phyloP scores from a whole-genome alignment of 805 yeast genomes.

The Pichia kluyveri region DNA sequence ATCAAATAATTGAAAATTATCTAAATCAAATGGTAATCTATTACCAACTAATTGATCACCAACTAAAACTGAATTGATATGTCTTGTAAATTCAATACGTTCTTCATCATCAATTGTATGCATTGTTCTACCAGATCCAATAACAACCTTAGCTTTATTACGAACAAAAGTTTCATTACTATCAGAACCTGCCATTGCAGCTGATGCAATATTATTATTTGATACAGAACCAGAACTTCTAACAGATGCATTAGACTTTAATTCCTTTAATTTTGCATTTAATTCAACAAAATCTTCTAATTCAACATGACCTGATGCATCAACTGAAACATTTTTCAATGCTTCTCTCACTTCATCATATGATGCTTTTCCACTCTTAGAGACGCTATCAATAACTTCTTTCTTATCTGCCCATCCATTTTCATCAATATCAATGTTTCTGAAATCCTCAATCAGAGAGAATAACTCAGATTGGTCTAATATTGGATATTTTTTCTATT shows the following conservation, averaged over 20 bases:
- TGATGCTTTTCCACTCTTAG: conserved; percentile 68
- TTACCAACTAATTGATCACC: conserved; percentile 83
- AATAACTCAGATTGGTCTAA: conserved; percentile 83
- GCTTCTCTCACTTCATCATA: conserved; percentile 94
- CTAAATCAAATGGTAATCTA: conserved; percentile 85
- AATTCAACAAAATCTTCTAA: conserved; percentile 87
- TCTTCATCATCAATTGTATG: conserved; percentile 98
- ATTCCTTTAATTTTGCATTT: conserved; percentile 68
- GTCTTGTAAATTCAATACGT: conserved; percentile 90
- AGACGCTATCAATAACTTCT: conserved; percentile 74
- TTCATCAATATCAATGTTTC: conserved; percentile 80
- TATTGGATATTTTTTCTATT: conserved; percentile 73
- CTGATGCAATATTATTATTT: conserved; percentile 1
- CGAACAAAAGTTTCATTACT: conserved; percentile 31
- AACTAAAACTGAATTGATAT: conserved; percentile 82
- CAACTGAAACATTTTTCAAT: conserved; percentile 81
- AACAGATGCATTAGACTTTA: conserved; percentile 11
- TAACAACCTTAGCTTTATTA: conserved; percentile 61
- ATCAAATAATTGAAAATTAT: conserved; percentile 90
- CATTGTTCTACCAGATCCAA: conserved; percentile 78
- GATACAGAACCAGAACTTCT: conserved; percentile 9
- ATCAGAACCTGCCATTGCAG: conserved; percentile 11
- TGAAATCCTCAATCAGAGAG: conserved; percentile 75
- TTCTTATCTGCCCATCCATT: conserved; percentile 93
- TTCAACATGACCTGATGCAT: conserved; percentile 95